Evolutionary conservation across 305 asterid genomes (phyloP).

Genomic region (Fraxinus platypoda): DNA sequence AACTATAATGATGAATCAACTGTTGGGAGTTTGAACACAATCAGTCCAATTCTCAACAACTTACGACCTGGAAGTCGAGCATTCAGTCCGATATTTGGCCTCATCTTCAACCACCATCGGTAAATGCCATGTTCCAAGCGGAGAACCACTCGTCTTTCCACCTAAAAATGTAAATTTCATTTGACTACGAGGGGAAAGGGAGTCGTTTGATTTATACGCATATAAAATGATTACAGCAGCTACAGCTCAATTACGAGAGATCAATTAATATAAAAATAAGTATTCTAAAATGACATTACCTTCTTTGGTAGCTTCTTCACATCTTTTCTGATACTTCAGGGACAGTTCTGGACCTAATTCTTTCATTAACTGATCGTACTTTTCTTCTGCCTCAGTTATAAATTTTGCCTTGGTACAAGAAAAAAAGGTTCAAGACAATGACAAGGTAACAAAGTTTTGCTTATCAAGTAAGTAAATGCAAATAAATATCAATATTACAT

Average conservation of each 20-base stretch:
- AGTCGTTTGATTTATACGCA: not conserved
- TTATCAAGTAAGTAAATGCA: not conserved
- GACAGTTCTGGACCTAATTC: slow-evolving; percentile 59
- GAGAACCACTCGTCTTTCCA: slow-evolving; percentile 64
- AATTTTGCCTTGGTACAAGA: slow-evolving; percentile 51
- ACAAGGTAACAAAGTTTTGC: not conserved
- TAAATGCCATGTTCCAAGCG: slow-evolving; percentile 86
- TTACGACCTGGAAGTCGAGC: slow-evolving; percentile 22
- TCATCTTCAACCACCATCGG: slow-evolving; percentile 77
- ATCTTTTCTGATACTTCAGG: slow-evolving; percentile 59
- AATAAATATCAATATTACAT: not conserved
- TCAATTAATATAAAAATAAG: not conserved
- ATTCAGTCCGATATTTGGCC: slow-evolving; percentile 40
- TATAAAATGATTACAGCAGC: not conserved
- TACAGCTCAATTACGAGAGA: not conserved
- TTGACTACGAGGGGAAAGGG: not conserved
- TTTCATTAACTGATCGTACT: slow-evolving; percentile 50
- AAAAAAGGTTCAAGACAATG: not conserved
- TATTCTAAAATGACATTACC: slow-evolving; percentile 31
- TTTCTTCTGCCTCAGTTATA: slow-evolving; percentile 76
- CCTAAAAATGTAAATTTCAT: slow-evolving; percentile 38
- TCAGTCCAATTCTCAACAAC: not conserved
- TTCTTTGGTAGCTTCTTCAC: slow-evolving; percentile 93
- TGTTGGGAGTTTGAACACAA: not conserved
- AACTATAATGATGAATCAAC: not conserved